Evolutionary conservation across 1,284 basidiomycete species (phyloP).

Genomic region (Cutaneotrichosporon arboriforme): DNA sequence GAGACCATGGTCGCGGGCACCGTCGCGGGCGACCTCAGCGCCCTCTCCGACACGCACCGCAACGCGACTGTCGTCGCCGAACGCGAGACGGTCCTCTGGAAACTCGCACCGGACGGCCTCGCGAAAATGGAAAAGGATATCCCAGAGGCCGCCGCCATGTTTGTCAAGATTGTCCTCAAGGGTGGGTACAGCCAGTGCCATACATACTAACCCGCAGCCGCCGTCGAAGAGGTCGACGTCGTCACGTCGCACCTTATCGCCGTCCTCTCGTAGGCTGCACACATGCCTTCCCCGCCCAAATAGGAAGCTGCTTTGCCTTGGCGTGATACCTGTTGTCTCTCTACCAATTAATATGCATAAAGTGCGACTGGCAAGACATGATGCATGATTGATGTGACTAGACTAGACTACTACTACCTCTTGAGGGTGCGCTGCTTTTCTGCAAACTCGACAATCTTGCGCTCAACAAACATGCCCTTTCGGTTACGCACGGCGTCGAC

Average conservation of each 20-base stretch:
- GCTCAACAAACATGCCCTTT: conserved; percentile 92
- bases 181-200: conserved; percentile 52
- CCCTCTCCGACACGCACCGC: conserved; percentile 65
- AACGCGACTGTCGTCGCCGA: conserved; percentile 85
- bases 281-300: too few species aligned
- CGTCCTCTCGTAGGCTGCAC: conserved; percentile 40
- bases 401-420: conserved; percentile 49
- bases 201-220: conserved; percentile 24
- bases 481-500: conserved; percentile 86
- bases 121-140: conserved; percentile 60
- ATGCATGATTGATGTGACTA: too few species aligned
- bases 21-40: conserved; percentile 79
- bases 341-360: too few species aligned
- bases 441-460: conserved; percentile 86
- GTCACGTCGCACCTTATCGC: conserved; percentile 44
- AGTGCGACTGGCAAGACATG: too few species aligned
- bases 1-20: conserved; percentile 91
- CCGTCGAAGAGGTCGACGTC: conserved; percentile 47
- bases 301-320: too few species aligned
- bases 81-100: conserved; percentile 71
- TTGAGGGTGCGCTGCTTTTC: conserved; percentile 97
- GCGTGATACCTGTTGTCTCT: too few species aligned
- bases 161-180: conserved; percentile 70
- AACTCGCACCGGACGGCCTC: conserved; percentile 58
- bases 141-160: conserved; percentile 60